Conservation (phyloP, 768 basidiomycete genomes). For the Lentinula boryana region DNA sequence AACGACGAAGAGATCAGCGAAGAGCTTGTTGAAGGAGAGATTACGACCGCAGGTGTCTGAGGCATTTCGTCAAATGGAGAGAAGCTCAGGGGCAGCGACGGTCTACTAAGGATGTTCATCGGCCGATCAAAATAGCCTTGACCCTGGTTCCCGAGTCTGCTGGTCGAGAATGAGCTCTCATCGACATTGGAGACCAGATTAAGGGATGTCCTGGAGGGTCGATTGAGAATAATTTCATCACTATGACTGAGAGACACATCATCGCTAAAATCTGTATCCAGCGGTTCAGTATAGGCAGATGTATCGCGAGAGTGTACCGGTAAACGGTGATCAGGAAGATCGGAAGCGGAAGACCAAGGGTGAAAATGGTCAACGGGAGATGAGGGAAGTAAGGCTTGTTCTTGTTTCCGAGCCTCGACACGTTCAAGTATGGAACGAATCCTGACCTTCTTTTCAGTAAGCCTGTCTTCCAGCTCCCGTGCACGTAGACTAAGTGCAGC, state of each 20-base stretch:
- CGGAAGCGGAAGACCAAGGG: conserved; percentile 4
- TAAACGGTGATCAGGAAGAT: neutral
- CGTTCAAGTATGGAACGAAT: conserved; percentile 54
- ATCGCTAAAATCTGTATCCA: neutral
- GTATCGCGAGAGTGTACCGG: neutral
- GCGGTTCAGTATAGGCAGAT: neutral
- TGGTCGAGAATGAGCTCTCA: conserved; percentile 4
- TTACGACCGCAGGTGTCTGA: conserved; percentile 20
- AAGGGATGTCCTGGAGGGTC: conserved; percentile 23
- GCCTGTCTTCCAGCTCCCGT: conserved; percentile 67
- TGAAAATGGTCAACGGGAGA: conserved; percentile 1
- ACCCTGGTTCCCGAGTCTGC: conserved; percentile 21
- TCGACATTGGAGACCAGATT: conserved; percentile 21
- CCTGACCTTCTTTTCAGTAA: conserved; percentile 56
- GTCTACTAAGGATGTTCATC: conserved; percentile 30
- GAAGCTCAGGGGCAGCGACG: conserved; percentile 29
- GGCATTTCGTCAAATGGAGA: conserved; percentile 48
- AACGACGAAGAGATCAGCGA: conserved; percentile 52
- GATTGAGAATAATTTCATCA: neutral
- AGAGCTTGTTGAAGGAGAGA: conserved; percentile 34
- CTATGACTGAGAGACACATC: conserved; percentile 15
- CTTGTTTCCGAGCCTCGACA: conserved; percentile 42
- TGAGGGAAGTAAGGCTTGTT: neutral
- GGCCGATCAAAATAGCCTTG: conserved; percentile 12
- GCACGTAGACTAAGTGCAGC: conserved; percentile 57